These are phyloP conservation scores for Gnaphalium uliginosum DNA, from an alignment of 129 eudicot species.

Conservation along the genomic window DNA sequence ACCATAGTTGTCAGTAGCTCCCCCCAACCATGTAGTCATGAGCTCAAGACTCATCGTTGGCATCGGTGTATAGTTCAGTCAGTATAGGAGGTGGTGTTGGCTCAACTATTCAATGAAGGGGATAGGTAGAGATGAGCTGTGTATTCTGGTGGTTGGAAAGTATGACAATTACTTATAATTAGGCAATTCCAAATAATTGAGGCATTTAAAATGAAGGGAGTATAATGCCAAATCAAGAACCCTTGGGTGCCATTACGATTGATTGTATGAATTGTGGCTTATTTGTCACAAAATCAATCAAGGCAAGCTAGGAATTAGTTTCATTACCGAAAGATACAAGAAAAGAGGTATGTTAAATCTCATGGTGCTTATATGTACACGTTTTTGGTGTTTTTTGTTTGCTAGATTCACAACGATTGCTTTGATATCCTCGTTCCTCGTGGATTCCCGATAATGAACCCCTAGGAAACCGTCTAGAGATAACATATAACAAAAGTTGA, in stretches of 20 bases:
- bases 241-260: not conserved
- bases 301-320: not conserved
- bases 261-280: not conserved
- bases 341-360: too few relatives aligned
- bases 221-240: not conserved
- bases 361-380: too few relatives aligned
- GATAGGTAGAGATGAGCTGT: not conserved
- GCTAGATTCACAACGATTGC: too few relatives aligned
- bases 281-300: not conserved
- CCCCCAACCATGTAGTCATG: not conserved
- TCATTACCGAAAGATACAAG: too few relatives aligned
- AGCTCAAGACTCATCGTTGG: too few relatives aligned
- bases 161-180: not conserved
- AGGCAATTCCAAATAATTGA: not conserved
- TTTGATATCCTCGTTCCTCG: too few relatives aligned
- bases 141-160: not conserved
- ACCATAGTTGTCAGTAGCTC: not conserved
- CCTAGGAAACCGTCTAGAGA: too few relatives aligned
- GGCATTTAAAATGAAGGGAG: not conserved
- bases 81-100: not conserved
- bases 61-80: too few relatives aligned
- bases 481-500: too few relatives aligned
- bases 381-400: too few relatives aligned
- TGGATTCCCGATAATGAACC: too few relatives aligned
- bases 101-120: not conserved